Evolutionary conservation across 768 basidiomycete genomes (phyloP), one percentile per base, ranked within the genome.

Genomic region (Boletus barrowsii): DNA sequence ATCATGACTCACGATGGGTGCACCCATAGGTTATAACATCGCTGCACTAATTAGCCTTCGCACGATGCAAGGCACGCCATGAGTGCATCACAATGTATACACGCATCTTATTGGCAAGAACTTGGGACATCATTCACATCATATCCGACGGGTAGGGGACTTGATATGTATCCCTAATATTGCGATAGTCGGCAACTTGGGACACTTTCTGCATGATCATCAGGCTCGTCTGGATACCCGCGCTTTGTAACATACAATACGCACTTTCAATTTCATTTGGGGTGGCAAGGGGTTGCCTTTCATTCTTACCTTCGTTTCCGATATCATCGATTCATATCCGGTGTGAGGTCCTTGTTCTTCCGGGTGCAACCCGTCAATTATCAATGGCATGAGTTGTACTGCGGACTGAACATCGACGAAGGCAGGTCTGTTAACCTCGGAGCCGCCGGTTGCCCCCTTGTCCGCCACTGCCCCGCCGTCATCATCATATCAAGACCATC

Each of bases 41-140:
- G 40, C 36, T 15, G 43, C 26, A 17, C 41, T 49, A 47, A 53
- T 43, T 24, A 24, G 47, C 42, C 37, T 20, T 26, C 37, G 48
- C 51, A 54, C 26, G 11, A 49, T 18, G n/a, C 3, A 39, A 53
- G 40, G 56, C 20, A 51, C 49, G 61, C 61, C 54, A 32, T 44
- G 55, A 51, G 51, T 64, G 65, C 62, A 49, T 51, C 14, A 62
- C 65, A 67, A 66, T 67, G 65, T 67, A 65, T 46, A 51, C 62
- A 55, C n/a, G 64, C 64, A 64, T 66, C 52, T 22, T 42, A 33
- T 55, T 33, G 61, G 64, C 61, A 7, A 57, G 51, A 66, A 66
- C 57, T 47, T 8, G 33, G 53, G 46, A 48, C 41, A 47, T n/a
- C 36, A 26, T 32, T 36, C 18, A 18, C 50, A 55, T 40, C 36